Evolutionary conservation across 768 basidiomycete species (phyloP), one percentile per base, ranked within the genome.

Genomic region (Russula lepida): DNA sequence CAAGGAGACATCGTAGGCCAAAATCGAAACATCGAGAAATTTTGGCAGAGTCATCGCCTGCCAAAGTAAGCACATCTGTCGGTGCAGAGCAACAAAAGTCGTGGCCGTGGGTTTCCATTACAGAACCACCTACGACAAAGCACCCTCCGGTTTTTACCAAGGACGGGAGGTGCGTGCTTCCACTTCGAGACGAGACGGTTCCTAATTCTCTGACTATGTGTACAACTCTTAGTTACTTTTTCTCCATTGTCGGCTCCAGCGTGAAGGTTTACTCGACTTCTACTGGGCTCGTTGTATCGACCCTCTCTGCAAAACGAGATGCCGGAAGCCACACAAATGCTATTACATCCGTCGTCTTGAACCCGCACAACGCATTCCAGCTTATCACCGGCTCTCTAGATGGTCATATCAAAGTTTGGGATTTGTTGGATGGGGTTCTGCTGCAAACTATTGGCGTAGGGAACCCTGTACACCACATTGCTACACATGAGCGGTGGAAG

Each of bases 331-430:
- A 78, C 59, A 73, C 78, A 5, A 79, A 81, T 67, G 69, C 77
- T 25, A 81, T 98, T 65, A 92, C 93, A 12, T 82, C 85, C 43
- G 82, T 86, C 43, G 75, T 85, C 43, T 74, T 98, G 58, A 88
- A 84, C 70, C 93, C 97, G 15, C 80, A 85, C 64, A 98, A 97
- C 73, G 78, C 84, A 27, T 89, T 92, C 65, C 97, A 98, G 71
- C 74, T 99, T 64, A 83, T 98, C 65, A 92, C 92, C 12, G 86
- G 84, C 51, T 90, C 91, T 8, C 68, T 85, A 61, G 88, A 93
- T 66, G 95, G 94, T n/a, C 80, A 79, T 37, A 73, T 98, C 64
- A 83, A 89, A 70, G 75, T 97, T 27, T 99, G 97, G 97, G 93
- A 98, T 74, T 95, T 89, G 72, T 75, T 95, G 39, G 94, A 97